Base-by-base conservation (phyloP, 495 filamentous ascomycete genomes). In the Tricharina praecox region DNA sequence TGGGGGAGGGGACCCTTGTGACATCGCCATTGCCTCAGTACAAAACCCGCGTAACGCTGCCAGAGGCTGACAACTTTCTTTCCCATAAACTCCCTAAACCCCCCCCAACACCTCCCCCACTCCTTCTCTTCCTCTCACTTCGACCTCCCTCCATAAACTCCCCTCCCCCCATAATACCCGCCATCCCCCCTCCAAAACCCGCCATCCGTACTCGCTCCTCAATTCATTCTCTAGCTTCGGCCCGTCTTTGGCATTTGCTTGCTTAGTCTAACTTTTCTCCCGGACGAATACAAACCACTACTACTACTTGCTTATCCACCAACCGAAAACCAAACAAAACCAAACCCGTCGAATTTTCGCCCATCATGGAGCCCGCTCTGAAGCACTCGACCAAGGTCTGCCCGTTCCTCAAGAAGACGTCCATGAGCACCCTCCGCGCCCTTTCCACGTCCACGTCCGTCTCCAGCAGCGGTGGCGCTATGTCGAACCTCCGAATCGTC, bases 401-500 rank as follows among this genome's bases (percentile, higher is more conserved):
- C 64, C 90, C 90, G 43, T 96, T 97, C 67, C 76, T 97, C 63
- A 86, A 82, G 70, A 92, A 88, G 64, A 84, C 88, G 9, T 86
- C 87, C 1, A 83, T 86, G 51, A 76, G 82, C 55, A 82, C 85
- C 24, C 76, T 97, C 47, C 86, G 90, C 49, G 79, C 85, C 47
- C 73, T 97, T 50, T 84, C 88, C 13, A 93, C 85, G 44, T 76
- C 84, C 19, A 44, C 54, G 73, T 79, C 56, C 67, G 68, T 63
- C 64, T 74, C 71, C 41, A 85, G 78, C 38, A 78, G 77, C 23
- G 81, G 85, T 52, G 84, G 87, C 52, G 83, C 80, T 63, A 94
- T 96, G 77, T 93, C 86, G 56, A 96, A 95, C 67, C 75, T 97
- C 53, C 92, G 95, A 71, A 76, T 90, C 44, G 74, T 93, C 52